A percentile compares a stretch with the other conserved stretches of the same genome.
phyloP scores from a whole-genome alignment of 495 filamentous ascomycete species.

The Geopyxis carbonaria region DNA sequence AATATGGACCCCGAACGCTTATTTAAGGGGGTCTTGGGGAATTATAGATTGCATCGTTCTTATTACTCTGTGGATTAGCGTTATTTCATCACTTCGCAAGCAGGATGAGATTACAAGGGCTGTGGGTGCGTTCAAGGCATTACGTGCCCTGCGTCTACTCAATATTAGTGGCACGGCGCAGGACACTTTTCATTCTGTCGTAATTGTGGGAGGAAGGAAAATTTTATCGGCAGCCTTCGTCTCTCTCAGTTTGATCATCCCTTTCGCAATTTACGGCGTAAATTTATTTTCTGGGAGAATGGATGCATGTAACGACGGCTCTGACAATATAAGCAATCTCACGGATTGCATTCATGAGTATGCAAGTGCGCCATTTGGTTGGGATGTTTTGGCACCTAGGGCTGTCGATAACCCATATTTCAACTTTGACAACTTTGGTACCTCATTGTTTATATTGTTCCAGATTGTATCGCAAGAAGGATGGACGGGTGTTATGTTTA shows the following conservation, averaged over 20 bases:
- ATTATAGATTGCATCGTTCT: conserved; percentile 90
- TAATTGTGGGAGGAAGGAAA: conserved; percentile 84
- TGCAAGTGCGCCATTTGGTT: conserved; percentile 55
- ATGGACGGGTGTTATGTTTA: conserved; percentile 82
- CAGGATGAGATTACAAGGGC: conserved; percentile 70
- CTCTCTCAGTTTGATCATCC: conserved; percentile 82
- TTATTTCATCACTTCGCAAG: conserved; percentile 57
- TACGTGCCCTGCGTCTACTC: conserved; percentile 79
- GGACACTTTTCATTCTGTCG: conserved; percentile 90
- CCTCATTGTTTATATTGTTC: conserved; percentile 88
- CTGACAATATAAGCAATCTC: conserved; percentile 37
- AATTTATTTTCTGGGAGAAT: conserved; percentile 83
- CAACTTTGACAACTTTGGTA: conserved; percentile 86
- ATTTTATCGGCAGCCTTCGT: conserved; percentile 78
- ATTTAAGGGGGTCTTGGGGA: conserved; percentile 90
- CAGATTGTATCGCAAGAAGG: conserved; percentile 98
- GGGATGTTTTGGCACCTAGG: conserved; percentile 69
- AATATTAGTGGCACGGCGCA: conserved; percentile 93
- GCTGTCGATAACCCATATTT: conserved; percentile 65
- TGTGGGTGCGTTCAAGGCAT: conserved; percentile 92
- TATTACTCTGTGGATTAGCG: conserved; percentile 90
- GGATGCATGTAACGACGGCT: conserved; percentile 59
- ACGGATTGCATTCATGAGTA: conserved; percentile 71
- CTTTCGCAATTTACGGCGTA: conserved; percentile 87
- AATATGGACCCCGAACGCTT: conserved; percentile 95